These are phyloP conservation scores for Lactarius quietus DNA, from an alignment of 768 basidiomycete species.

Conservation along the genomic window DNA sequence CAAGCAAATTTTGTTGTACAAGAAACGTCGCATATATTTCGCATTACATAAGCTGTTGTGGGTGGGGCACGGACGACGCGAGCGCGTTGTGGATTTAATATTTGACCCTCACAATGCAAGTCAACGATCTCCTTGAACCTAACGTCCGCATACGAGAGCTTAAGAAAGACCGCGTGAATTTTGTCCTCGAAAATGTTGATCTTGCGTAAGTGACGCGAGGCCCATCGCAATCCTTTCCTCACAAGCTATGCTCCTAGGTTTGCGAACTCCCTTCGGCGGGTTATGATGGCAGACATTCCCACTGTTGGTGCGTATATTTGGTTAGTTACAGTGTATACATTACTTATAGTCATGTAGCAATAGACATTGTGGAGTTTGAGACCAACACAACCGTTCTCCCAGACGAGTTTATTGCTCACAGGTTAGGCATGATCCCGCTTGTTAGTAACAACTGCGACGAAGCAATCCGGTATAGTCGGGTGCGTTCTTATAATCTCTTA, in stretches of 20 bases:
- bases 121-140: constrained; percentile 48
- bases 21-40: background rate
- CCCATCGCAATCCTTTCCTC: constrained; percentile 19
- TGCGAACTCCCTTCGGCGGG: constrained; percentile 90
- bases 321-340: background rate
- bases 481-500: constrained; percentile 33
- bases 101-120: constrained; percentile 32
- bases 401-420: constrained; percentile 96
- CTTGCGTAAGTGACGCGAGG: constrained; percentile 62
- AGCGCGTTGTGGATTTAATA: background rate
- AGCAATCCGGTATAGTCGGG: constrained; percentile 76
- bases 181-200: constrained; percentile 94
- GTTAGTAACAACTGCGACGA: constrained; percentile 86
- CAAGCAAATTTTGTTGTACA: constrained; percentile 8
- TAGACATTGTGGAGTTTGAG: constrained; percentile 93
- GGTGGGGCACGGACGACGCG: background rate
- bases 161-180: constrained; percentile 82
- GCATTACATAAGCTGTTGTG: constrained; percentile 13
- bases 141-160: constrained; percentile 81
- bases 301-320: constrained; percentile 74
- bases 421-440: constrained; percentile 91
- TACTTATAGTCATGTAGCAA: constrained; percentile 51
- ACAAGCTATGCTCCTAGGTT: constrained; percentile 49
- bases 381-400: constrained; percentile 90
- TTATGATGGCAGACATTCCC: constrained; percentile 95